phyloP scores from a whole-genome alignment of 73 alveolate genomes.

The Paramecium caudatum region DNA sequence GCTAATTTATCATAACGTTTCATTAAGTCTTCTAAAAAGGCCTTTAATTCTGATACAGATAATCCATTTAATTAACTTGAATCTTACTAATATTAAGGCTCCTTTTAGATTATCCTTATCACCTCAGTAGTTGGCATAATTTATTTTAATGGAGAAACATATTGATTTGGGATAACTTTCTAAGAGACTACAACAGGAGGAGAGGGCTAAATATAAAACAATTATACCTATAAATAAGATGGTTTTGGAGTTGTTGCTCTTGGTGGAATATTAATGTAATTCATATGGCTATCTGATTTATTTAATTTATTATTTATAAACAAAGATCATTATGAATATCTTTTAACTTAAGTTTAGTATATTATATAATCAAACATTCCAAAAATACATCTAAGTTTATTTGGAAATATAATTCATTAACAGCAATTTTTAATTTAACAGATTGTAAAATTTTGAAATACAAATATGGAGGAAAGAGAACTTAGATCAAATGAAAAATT shows the following conservation, averaged over 20 bases:
- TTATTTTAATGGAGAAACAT: background rate
- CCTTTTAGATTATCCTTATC: background rate
- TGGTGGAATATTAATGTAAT: background rate
- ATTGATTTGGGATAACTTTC: background rate
- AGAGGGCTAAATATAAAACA: background rate
- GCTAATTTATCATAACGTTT: conserved; percentile 46
- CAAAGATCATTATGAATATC: background rate
- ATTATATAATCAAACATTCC: background rate
- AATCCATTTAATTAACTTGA: conserved; percentile 30
- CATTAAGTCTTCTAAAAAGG: conserved; percentile 21
- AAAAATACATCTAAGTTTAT: background rate
- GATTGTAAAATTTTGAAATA: conserved; percentile 16
- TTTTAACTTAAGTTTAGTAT: background rate
- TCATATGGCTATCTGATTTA: background rate
- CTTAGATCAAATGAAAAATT: background rate
- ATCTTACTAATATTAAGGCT: background rate
- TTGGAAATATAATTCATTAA: background rate
- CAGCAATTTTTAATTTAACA: conserved; percentile 36
- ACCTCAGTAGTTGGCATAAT: conserved; percentile 12
- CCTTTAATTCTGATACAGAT: conserved; percentile 13
- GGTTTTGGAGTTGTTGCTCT: conserved; percentile 28
- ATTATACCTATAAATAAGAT: background rate
- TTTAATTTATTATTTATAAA: background rate
- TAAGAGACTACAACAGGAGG: background rate
- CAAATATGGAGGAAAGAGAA: conserved; percentile 3